A percentile compares a stretch with the other conserved stretches of the same genome.
phyloP scores from a whole-genome alignment of 1,284 basidiomycete species.

The Polyporus tsugae region DNA sequence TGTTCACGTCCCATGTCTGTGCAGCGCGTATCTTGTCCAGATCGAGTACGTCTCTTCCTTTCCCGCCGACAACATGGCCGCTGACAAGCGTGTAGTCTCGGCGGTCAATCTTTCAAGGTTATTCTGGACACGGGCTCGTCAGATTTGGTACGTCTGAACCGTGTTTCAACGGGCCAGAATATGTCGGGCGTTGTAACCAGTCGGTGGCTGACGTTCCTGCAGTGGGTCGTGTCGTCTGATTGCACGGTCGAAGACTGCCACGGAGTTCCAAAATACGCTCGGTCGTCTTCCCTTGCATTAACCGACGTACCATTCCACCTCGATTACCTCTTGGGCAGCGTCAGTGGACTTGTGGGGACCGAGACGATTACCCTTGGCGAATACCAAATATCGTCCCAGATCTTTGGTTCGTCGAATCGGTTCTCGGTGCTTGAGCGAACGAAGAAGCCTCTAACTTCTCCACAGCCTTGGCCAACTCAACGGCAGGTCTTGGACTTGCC shows the following conservation, averaged over 20 bases:
- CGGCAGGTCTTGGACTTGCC: conserved; percentile 53
- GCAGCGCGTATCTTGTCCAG: conserved; percentile 51
- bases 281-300: conserved; percentile 42
- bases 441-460: conserved; percentile 13
- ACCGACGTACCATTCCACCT: conserved; percentile 49
- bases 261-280: conserved; percentile 43
- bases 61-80: conserved; percentile 13
- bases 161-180: not conserved
- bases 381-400: conserved; percentile 50
- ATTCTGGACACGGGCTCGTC: conserved; percentile 66
- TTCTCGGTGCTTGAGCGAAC: conserved; percentile 10
- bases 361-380: conserved; percentile 55
- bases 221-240: conserved; percentile 50
- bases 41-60: conserved; percentile 43
- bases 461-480: conserved; percentile 56
- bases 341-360: conserved; percentile 51
- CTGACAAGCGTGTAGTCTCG: conserved; percentile 44
- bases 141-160: conserved; percentile 49
- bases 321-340: conserved; percentile 56
- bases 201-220: conserved; percentile 25
- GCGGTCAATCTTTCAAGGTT: conserved; percentile 57
- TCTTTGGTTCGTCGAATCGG: conserved; percentile 46
- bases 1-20: conserved; percentile 16
- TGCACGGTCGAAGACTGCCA: conserved; percentile 44
- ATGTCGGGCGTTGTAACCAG: conserved; percentile 5